Conservation (phyloP, 2,329 filamentous ascomycete genomes). For the Colletotrichum graminicola region DNA sequence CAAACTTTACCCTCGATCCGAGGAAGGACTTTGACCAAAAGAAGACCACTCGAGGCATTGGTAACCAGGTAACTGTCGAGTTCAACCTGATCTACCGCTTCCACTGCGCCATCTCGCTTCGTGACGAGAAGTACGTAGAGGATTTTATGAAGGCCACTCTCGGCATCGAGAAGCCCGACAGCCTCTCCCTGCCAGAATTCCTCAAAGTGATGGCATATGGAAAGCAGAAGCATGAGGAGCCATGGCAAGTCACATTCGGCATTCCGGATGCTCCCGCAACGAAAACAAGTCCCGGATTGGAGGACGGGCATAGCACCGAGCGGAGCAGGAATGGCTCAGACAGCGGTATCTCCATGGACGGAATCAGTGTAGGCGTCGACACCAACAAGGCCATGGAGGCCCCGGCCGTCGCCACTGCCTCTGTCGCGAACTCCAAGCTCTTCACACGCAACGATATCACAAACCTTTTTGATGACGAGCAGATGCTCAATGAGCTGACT, state of each 20-base stretch:
- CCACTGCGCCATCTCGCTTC: conserved; percentile 58
- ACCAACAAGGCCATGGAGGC: conserved; percentile 49
- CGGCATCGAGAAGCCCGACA: not conserved
- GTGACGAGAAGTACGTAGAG: conserved; percentile 53
- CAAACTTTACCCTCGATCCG: conserved; percentile 50
- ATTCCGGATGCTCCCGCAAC: not conserved
- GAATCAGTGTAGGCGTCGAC: not conserved
- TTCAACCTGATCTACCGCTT: conserved; percentile 67
- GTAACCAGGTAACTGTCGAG: conserved; percentile 64
- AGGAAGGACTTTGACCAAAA: conserved; percentile 46
- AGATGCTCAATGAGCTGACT: conserved; percentile 2
- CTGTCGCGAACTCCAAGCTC: conserved; percentile 48
- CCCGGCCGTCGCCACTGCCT: not conserved
- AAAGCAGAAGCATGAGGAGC: not conserved
- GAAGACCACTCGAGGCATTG: conserved; percentile 54
- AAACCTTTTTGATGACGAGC: not conserved
- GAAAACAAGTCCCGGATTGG: not conserved
- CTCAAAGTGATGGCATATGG: not conserved
- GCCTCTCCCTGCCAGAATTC: not conserved
- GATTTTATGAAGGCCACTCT: not conserved
- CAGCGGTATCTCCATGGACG: not conserved
- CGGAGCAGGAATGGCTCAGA: not conserved
- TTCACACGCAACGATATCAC: conserved; percentile 47
- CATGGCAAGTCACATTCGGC: not conserved
- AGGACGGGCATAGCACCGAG: not conserved